These are phyloP conservation scores for Xylaria multiplex DNA, from an alignment of 2,329 filamentous ascomycete species.

Conservation along the genomic window DNA sequence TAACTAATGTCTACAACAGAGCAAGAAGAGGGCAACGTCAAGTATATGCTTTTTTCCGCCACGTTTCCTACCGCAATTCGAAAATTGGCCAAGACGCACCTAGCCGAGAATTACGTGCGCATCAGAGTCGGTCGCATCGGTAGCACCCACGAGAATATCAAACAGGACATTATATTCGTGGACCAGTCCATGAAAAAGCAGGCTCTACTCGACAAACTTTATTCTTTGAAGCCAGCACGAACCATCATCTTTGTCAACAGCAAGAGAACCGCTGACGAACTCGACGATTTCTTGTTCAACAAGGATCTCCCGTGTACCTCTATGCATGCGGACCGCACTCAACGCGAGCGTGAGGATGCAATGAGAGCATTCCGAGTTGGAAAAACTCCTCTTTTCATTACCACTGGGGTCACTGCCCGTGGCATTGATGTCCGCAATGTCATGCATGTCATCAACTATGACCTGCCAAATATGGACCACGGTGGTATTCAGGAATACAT, in stretches of 20 bases:
- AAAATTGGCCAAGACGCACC: conserved; percentile 78
- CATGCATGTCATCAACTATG: conserved; percentile 92
- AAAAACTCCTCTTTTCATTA: conserved; percentile 79
- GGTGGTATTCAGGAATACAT: conserved; percentile 95
- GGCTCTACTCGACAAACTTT: conserved; percentile 76
- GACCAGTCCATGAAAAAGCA: conserved; percentile 74
- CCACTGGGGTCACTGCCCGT: conserved; percentile 87
- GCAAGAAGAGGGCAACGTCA: conserved; percentile 75
- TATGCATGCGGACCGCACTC: conserved; percentile 87
- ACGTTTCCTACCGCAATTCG: conserved; percentile 88
- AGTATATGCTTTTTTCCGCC: conserved; percentile 88
- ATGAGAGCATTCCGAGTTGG: conserved; percentile 85
- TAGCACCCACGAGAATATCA: conserved; percentile 83
- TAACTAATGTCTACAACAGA: conserved; percentile 59
- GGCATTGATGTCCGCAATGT: conserved; percentile 90
- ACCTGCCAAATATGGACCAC: conserved; percentile 77
- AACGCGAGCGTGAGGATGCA: conserved; percentile 90
- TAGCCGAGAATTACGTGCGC: conserved; percentile 78
- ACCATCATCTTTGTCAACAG: conserved; percentile 92
- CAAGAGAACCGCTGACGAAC: conserved; percentile 78
- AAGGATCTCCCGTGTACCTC: conserved; percentile 82
- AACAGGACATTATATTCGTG: conserved; percentile 77
- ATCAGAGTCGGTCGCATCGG: conserved; percentile 90
- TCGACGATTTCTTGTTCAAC: conserved; percentile 91
- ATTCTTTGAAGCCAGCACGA: conserved; percentile 74